A percentile compares a stretch with the other conserved stretches of the same genome.
These are phyloP conservation scores for Malus fusca DNA, from an alignment of 306 rosid genomes.

Conservation along the genomic window DNA sequence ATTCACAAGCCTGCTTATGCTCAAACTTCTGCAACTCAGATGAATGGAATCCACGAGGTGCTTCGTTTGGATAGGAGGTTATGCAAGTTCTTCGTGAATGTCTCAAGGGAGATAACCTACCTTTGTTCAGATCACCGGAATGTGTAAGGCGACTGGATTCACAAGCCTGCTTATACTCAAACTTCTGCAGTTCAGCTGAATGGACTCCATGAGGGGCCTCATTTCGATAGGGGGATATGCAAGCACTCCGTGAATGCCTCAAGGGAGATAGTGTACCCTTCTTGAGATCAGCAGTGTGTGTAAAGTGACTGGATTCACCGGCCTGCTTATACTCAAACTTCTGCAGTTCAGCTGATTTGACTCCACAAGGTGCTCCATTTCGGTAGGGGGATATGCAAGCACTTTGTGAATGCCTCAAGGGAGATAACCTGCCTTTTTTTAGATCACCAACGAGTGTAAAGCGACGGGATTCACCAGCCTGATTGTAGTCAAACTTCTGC, in stretches of 20 bases:
- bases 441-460: constrained; percentile 55
- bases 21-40: constrained; percentile 37
- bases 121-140: constrained; percentile 54
- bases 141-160: constrained; percentile 42
- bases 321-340: constrained; percentile 39
- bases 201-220: constrained; percentile 11
- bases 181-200: constrained; percentile 36
- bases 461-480: constrained; percentile 42
- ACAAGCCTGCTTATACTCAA: constrained; percentile 35
- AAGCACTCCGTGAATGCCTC: constrained; percentile 50
- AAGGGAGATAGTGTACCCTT: constrained; percentile 62
- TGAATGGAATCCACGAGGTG: constrained; percentile 10
- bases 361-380: constrained; percentile 25
- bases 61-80: constrained; percentile 54
- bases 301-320: constrained; percentile 44
- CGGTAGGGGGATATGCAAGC: constrained; percentile 60
- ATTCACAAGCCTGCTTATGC: constrained; percentile 40
- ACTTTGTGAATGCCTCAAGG: constrained; percentile 54
- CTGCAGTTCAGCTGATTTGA: constrained; percentile 28
- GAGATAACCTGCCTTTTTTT: constrained; percentile 52
- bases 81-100: constrained; percentile 50
- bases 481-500: constrained; percentile 39
- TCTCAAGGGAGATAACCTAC: constrained; percentile 61
- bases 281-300: constrained; percentile 52
- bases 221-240: constrained; percentile 56